phyloP scores from a whole-genome alignment of 2,329 filamentous ascomycete genomes.

The Tolypocladium sp. region DNA sequence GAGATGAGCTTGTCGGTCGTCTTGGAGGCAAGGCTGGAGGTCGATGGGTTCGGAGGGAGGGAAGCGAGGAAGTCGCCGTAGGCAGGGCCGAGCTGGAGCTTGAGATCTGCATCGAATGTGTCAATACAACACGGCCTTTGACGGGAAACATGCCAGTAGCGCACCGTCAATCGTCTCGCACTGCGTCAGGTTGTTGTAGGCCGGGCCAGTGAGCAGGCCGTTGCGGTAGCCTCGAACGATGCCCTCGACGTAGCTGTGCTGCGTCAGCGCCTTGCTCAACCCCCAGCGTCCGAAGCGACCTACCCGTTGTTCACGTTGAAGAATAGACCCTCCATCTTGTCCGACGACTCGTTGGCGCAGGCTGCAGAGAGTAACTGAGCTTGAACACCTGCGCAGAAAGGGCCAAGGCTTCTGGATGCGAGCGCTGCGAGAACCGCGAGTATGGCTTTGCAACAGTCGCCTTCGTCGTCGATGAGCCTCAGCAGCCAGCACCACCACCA shows the following conservation, averaged over 20 bases:
- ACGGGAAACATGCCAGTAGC: not conserved
- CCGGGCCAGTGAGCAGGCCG: slow-evolving; percentile 76
- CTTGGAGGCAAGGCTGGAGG: slow-evolving; percentile 86
- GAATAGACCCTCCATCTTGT: slow-evolving; percentile 76
- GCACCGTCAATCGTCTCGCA: slow-evolving; percentile 94
- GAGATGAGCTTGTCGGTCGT: slow-evolving; percentile 97
- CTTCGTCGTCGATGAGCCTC: not conserved
- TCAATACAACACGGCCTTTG: not conserved
- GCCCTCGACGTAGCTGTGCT: slow-evolving; percentile 80
- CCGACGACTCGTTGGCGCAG: not conserved
- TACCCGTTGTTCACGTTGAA: slow-evolving; percentile 94
- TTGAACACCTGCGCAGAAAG: not conserved
- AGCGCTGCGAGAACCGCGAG: not conserved
- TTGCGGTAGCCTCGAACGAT: slow-evolving; percentile 97
- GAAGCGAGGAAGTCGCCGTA: slow-evolving; percentile 95
- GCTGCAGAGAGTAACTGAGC: not conserved
- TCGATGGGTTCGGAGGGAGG: slow-evolving; percentile 92
- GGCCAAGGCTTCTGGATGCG: not conserved
- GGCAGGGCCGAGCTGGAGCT: slow-evolving; percentile 90
- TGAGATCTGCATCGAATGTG: slow-evolving; percentile 59
- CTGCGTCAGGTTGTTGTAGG: slow-evolving; percentile 93
- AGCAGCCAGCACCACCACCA: not conserved
- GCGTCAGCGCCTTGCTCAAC: slow-evolving; percentile 18
- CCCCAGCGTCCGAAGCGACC: slow-evolving; percentile 15
- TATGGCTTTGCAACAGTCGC: not conserved